Conservation (phyloP, 1,284 basidiomycete genomes). For the Cystobasidiaceae sp. region DNA sequence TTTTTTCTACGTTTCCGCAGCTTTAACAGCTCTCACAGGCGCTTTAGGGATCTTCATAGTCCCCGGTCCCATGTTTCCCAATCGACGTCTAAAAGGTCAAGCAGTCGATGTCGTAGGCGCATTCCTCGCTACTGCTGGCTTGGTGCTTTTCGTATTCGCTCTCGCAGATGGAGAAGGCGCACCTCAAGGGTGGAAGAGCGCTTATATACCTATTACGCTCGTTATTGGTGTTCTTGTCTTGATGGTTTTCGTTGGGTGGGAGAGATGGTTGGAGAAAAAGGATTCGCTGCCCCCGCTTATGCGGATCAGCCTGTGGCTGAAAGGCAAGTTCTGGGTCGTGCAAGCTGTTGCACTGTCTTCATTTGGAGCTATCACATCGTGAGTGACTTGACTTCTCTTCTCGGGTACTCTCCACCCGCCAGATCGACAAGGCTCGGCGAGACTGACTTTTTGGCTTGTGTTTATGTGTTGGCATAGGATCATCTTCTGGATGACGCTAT, state of each 20-base stretch:
- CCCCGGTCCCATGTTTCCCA: conserved; percentile 50
- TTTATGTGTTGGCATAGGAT: background rate
- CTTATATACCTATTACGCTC: conserved; percentile 54
- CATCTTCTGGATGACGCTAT: conserved; percentile 22
- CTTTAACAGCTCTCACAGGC: conserved; percentile 54
- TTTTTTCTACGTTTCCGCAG: conserved; percentile 50
- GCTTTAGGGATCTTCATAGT: conserved; percentile 56
- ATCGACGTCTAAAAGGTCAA: conserved; percentile 10
- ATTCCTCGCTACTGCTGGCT: conserved; percentile 63
- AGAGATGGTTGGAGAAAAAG: conserved; percentile 51
- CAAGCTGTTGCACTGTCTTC: conserved; percentile 64
- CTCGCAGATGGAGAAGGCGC: conserved; percentile 68
- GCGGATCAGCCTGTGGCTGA: conserved; percentile 62
- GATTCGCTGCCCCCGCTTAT: conserved; percentile 60
- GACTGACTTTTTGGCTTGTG: background rate
- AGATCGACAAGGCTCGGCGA: background rate
- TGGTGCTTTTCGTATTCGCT: conserved; percentile 72
- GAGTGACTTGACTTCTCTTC: conserved; percentile 32
- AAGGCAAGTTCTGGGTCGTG: conserved; percentile 62
- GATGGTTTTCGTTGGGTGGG: conserved; percentile 62
- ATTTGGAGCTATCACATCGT: conserved; percentile 58
- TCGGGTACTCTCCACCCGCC: background rate
- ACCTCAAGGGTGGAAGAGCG: conserved; percentile 40
- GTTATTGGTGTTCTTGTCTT: conserved; percentile 60
- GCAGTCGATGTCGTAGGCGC: conserved; percentile 71